Conservation (phyloP, 2,329 filamentous ascomycete species). For the Epichloe hybrida region DNA sequence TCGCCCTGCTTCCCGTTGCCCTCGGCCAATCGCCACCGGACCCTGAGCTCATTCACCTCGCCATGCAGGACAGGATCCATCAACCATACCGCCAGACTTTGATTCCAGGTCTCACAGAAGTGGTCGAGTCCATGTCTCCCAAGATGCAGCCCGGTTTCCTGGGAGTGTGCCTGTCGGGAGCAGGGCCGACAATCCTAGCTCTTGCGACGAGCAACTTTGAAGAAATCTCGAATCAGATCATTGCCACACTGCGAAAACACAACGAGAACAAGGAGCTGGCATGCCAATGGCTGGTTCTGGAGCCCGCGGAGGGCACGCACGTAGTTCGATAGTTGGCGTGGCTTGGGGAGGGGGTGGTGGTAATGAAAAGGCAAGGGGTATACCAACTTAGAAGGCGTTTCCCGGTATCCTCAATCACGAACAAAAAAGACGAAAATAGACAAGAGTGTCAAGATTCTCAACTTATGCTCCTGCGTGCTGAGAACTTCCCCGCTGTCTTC, state of each 20-base stretch:
- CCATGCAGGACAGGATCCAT: conserved; percentile 98
- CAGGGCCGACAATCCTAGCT: conserved; percentile 87
- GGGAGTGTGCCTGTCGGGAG: conserved; percentile 88
- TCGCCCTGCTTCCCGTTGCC: conserved; percentile 79
- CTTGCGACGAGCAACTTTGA: conserved; percentile 85
- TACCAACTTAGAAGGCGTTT: background rate
- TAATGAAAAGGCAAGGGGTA: background rate
- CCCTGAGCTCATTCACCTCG: conserved; percentile 86
- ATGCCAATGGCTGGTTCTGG: conserved; percentile 77
- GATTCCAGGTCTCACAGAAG: conserved; percentile 82
- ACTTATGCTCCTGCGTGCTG: background rate
- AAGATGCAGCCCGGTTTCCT: conserved; percentile 75
- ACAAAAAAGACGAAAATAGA: background rate
- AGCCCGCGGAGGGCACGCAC: conserved; percentile 64
- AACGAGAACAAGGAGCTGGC: conserved; percentile 48
- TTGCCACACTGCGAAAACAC: conserved; percentile 54
- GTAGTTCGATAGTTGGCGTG: conserved; percentile 24
- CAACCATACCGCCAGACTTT: conserved; percentile 88
- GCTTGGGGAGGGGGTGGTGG: background rate
- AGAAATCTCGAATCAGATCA: conserved; percentile 67
- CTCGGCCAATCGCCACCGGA: conserved; percentile 83
- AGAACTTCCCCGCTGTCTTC: too few relatives aligned
- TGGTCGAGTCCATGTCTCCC: conserved; percentile 83
- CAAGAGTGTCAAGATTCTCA: background rate
- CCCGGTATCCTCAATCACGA: background rate